These are phyloP conservation scores for Purshia tridentata DNA, from an alignment of 306 rosid genomes.

Conservation along the genomic window DNA sequence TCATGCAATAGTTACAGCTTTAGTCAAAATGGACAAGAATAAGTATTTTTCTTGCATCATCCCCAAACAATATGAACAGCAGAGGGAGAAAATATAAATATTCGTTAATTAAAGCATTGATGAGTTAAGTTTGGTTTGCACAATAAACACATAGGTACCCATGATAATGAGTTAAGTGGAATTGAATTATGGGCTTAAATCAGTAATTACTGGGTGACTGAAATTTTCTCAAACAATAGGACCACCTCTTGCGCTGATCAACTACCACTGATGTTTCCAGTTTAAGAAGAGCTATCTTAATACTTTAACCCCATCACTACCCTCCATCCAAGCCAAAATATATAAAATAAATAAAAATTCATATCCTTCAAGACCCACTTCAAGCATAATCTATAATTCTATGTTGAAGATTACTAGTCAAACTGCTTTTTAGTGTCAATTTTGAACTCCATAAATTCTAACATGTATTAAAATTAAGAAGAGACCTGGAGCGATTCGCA, in stretches of 20 bases:
- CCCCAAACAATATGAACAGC: not conserved
- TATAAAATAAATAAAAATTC: too few relatives aligned
- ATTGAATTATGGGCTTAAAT: not conserved
- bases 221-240: not conserved
- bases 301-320: not conserved
- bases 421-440: not conserved
- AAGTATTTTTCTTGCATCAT: not conserved
- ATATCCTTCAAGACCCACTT: too few relatives aligned
- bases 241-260: not conserved
- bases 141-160: not conserved
- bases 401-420: not conserved
- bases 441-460: not conserved
- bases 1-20: not conserved
- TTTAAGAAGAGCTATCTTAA: not conserved
- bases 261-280: not conserved
- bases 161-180: not conserved
- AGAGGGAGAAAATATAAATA: not conserved
- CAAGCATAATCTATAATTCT: too few relatives aligned
- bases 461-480: not conserved
- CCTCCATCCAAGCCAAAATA: not conserved
- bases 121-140: not conserved
- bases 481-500: conserved; percentile 49
- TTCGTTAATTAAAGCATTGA: not conserved
- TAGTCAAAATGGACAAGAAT: not conserved
- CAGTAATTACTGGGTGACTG: not conserved